Evolutionary conservation across 2,329 filamentous ascomycete genomes (phyloP).

Genomic region (Nothomitra cinnamomea): DNA sequence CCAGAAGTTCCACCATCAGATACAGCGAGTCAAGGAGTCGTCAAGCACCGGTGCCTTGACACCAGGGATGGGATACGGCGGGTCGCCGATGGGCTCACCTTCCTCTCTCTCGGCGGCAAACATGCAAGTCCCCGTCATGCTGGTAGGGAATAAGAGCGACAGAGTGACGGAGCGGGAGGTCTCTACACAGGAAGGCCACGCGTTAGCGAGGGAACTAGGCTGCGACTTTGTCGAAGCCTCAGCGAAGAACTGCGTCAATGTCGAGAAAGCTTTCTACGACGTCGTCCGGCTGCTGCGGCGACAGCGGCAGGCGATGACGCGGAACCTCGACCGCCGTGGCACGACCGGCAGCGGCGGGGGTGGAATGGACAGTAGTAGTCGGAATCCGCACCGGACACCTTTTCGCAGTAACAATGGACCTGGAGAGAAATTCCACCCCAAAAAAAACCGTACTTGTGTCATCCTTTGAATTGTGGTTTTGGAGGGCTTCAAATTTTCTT

Average conservation of each 20-base stretch:
- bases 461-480: no score
- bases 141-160: slow-evolving; percentile 97
- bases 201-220: slow-evolving; percentile 75
- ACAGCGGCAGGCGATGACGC: slow-evolving; percentile 41
- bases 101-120: slow-evolving; percentile 26
- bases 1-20: slow-evolving; percentile 90
- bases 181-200: slow-evolving; percentile 87
- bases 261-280: slow-evolving; percentile 96
- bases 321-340: not conserved
- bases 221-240: slow-evolving; percentile 97
- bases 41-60: slow-evolving; percentile 35
- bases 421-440: not conserved
- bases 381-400: not conserved
- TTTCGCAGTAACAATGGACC: not conserved
- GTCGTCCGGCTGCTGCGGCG: slow-evolving; percentile 80
- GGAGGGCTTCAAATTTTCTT: no score
- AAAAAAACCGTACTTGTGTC: no score
- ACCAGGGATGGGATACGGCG: slow-evolving; percentile 28
- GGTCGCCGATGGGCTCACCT: slow-evolving; percentile 22
- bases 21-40: slow-evolving; percentile 92
- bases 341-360: not conserved
- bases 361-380: not conserved
- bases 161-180: slow-evolving; percentile 90
- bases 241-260: slow-evolving; percentile 95
- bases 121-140: slow-evolving; percentile 77